Base-by-base conservation (phyloP, 192 early-diverging fungal species). In the Podila clonocystis region DNA sequence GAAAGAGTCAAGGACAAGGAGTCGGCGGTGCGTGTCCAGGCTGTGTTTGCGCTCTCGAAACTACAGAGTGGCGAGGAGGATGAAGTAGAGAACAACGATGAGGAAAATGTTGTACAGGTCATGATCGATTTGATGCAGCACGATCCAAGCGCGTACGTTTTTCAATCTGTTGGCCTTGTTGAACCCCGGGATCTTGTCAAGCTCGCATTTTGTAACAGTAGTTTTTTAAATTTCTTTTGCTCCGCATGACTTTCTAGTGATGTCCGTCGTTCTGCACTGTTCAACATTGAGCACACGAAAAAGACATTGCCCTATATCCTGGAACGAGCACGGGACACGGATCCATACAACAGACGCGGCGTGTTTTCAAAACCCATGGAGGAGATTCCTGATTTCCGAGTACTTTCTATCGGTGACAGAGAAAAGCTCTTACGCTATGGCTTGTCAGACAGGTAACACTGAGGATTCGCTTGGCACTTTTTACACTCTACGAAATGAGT, bases 1-100 rank as follows among this genome's bases (percentile, higher is more conserved):
- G 91, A 93, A 72, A 87, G 94, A 61, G 84, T 94, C 63, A 84
- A 85, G 64, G 96, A 97, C 73, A 95, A 94, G 77, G 96, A 97
- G 70, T 67, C 93, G 3, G 78, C 84, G 8, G 91, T 97, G 62
- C 89, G 96, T 3, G 88, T 91, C 13, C 90, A 95, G 50, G 95
- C 96, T 12, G 93, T 91, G 1, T 88, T 91, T 58, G 93, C 95
- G 1, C 74, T 94, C 22, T 92, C 93, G 17, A 89, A 91, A 67
- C 85, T 97, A 31, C 94, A 94, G 77, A 91, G 88, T 31, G 87
- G 82, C 15, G 90, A 90, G 50, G 85, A 70, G 20, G 73, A 66
- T 36, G 85, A 87, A n/a, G 69, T 57, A 11, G 86, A 85, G 49
- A 72, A 77, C 17, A 78, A 74, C 11, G 91, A 91, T 13, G 89